Conservation (phyloP, 2,329 filamentous ascomycete species). For the Aspergillus ustus region DNA sequence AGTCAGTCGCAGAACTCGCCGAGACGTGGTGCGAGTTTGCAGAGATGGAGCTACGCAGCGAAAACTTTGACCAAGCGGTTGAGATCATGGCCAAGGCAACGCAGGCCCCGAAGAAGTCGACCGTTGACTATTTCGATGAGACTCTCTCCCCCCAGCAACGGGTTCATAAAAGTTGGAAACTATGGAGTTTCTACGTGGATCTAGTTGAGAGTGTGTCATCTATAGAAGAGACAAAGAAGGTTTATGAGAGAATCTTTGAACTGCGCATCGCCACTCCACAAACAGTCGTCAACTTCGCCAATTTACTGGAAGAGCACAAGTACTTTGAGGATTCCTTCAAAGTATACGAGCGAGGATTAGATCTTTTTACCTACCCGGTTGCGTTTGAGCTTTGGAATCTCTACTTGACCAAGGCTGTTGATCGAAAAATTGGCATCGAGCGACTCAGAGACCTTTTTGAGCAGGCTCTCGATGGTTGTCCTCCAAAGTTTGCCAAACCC, state of each 20-base stretch:
- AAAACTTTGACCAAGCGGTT: slow-evolving; percentile 93
- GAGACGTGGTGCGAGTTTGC: slow-evolving; percentile 99
- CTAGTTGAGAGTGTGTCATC: slow-evolving; percentile 92
- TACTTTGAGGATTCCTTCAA: slow-evolving; percentile 99
- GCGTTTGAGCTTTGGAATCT: slow-evolving; percentile 99
- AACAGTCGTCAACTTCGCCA: slow-evolving; percentile 98
- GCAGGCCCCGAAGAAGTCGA: slow-evolving; percentile 95
- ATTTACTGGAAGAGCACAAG: slow-evolving; percentile 87
- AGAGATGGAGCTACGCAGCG: slow-evolving; percentile 93
- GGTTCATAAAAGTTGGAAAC: slow-evolving; percentile 98
- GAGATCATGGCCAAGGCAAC: slow-evolving; percentile 97
- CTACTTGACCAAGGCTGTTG: slow-evolving; percentile 95
- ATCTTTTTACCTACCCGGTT: slow-evolving; percentile 98
- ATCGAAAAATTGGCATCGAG: slow-evolving; percentile 94
- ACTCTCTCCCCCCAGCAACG: slow-evolving; percentile 90
- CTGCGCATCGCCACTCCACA: slow-evolving; percentile 96
- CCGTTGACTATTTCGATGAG: slow-evolving; percentile 98
- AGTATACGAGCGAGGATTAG: slow-evolving; percentile 90
- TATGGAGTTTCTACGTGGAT: slow-evolving; percentile 99
- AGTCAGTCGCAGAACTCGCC: slow-evolving; percentile 92
- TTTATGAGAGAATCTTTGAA: slow-evolving; percentile 98
- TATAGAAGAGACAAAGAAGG: slow-evolving; percentile 86
- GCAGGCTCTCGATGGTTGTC: slow-evolving; percentile 92
- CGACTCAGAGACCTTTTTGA: slow-evolving; percentile 93
- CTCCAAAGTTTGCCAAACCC: slow-evolving; percentile 92